These are phyloP conservation scores for Staphylotrichum longicolle DNA, from an alignment of 495 filamentous ascomycete genomes.

Conservation along the genomic window DNA sequence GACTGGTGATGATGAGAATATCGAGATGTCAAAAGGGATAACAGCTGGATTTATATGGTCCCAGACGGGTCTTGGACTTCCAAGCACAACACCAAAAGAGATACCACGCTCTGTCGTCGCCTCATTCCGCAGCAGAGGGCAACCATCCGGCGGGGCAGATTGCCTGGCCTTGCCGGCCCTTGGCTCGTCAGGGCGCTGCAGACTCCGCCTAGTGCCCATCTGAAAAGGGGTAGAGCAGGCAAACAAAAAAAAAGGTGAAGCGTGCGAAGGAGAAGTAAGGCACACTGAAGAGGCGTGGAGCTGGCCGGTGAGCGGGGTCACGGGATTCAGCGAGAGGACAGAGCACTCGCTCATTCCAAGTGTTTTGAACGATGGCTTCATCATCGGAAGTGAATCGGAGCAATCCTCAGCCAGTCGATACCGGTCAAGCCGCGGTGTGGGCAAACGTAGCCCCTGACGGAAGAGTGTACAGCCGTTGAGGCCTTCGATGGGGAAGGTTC, in stretches of 20 bases:
- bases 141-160: slow-evolving; percentile 2
- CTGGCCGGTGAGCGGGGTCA: slow-evolving; percentile 9
- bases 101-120: neutral
- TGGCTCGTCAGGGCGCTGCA: slow-evolving; percentile 15
- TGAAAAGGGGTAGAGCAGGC: slow-evolving; percentile 5
- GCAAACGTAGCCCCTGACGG: too few relatives aligned
- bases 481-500: too few relatives aligned
- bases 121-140: slow-evolving; percentile 7
- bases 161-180: neutral
- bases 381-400: too few relatives aligned
- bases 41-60: too few relatives aligned
- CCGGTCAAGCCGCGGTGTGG: too few relatives aligned
- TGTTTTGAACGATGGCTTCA: too few relatives aligned
- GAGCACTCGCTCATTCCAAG: neutral
- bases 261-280: slow-evolving; percentile 8
- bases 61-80: too few relatives aligned
- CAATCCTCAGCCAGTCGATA: too few relatives aligned
- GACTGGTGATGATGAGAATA: too few relatives aligned
- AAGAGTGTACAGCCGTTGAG: too few relatives aligned
- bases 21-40: too few relatives aligned
- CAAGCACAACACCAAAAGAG: neutral
- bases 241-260: slow-evolving; percentile 10
- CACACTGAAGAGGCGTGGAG: slow-evolving; percentile 1
- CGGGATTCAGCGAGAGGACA: neutral
- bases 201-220: slow-evolving; percentile 22